Percentiles rank a stretch among this genome's conserved stretches.
Conservation (phyloP, 2,329 filamentous ascomycete genomes). For the Aspergillus sp. region DNA sequence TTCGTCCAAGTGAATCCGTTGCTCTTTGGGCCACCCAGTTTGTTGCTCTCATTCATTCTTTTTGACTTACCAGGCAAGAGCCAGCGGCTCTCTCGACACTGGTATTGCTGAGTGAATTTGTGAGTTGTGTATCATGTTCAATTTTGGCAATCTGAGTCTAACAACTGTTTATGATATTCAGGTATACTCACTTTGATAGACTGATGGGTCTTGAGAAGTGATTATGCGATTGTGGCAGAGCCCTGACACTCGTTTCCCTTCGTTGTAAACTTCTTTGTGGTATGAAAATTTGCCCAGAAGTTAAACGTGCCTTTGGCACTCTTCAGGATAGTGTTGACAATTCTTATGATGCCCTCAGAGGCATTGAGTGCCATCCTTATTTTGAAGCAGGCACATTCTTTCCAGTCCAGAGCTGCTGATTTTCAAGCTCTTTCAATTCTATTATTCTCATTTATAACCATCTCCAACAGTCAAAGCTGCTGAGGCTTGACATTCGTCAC, state of each 20-base stretch:
- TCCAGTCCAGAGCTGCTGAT: constrained; percentile 20
- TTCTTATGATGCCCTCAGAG: constrained; percentile 19
- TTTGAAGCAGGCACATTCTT: constrained; percentile 22
- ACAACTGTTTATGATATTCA: constrained; percentile 13
- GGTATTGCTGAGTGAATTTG: constrained; percentile 14
- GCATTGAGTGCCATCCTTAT: constrained; percentile 33
- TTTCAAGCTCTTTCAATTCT: constrained; percentile 18
- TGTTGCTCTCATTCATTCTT: constrained; percentile 10
- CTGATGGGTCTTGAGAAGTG: constrained; percentile 24
- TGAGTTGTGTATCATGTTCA: constrained; percentile 19
- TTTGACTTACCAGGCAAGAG: constrained; percentile 22
- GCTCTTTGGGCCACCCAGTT: constrained; percentile 4
- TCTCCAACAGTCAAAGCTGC: neutral
- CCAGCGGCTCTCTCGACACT: constrained; percentile 29
- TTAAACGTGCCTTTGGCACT: neutral
- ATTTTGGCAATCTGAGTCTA: constrained; percentile 1
- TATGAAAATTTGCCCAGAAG: constrained; percentile 15
- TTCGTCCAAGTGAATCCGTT: constrained; percentile 13
- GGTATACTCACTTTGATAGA: constrained; percentile 12
- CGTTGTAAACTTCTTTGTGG: constrained; percentile 14
- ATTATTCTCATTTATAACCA: neutral
- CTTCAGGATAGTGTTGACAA: constrained; percentile 2
- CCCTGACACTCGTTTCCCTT: constrained; percentile 19
- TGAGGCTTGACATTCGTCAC: constrained; percentile 2
- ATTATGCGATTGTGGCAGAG: constrained; percentile 21